Conservation (phyloP, 2,329 filamentous ascomycete genomes). For the Xylogone sp. region DNA sequence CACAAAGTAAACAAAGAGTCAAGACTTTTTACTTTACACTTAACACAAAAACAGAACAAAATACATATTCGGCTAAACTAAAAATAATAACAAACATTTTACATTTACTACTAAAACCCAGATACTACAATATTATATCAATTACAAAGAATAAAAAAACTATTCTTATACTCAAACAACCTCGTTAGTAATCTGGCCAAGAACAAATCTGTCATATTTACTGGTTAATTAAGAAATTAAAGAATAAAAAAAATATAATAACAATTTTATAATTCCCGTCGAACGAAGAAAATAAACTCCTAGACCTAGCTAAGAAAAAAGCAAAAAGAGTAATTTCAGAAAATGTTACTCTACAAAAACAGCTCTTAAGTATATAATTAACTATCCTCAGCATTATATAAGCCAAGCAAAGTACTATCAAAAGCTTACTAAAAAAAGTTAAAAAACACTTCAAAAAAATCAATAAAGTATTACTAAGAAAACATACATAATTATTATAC, state of each 20-base stretch:
- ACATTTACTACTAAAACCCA: slow-evolving; percentile 13
- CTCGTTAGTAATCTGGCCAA: slow-evolving; percentile 19
- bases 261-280: slow-evolving; percentile 15
- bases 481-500: slow-evolving; percentile 24
- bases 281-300: background rate
- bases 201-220: slow-evolving; percentile 18
- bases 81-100: slow-evolving; percentile 19
- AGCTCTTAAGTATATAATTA: slow-evolving; percentile 3
- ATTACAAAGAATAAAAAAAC: slow-evolving; percentile 21
- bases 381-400: slow-evolving; percentile 22
- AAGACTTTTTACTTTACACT: too few species aligned
- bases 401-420: slow-evolving; percentile 11
- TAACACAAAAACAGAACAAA: too few species aligned
- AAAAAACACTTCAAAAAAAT: slow-evolving; percentile 21
- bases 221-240: slow-evolving; percentile 17
- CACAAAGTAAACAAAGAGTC: too few species aligned
- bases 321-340: background rate
- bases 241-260: slow-evolving; percentile 16
- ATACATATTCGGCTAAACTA: slow-evolving; percentile 13
- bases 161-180: slow-evolving; percentile 17
- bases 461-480: slow-evolving; percentile 23
- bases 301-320: slow-evolving; percentile 1
- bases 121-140: slow-evolving; percentile 17
- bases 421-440: slow-evolving; percentile 17
- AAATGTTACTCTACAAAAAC: slow-evolving; percentile 9